Conservation (phyloP, 768 basidiomycete species). For the Paxillus involutus region DNA sequence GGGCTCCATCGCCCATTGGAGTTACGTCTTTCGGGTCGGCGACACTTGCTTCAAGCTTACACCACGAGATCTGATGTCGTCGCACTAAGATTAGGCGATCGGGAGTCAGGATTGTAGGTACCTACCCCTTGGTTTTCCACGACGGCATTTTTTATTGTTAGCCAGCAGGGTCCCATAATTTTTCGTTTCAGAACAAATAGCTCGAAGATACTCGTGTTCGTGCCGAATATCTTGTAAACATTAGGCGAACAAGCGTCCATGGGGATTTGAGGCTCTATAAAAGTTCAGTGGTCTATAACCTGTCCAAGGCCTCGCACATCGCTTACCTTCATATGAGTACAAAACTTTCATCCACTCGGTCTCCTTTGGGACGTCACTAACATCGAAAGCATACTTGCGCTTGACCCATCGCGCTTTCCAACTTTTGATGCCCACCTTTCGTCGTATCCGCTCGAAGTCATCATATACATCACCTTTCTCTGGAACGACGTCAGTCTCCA, state of each 20-base stretch:
- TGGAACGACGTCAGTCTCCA: slow-evolving; percentile 77
- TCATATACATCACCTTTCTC: slow-evolving; percentile 67
- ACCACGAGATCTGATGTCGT: slow-evolving; percentile 85
- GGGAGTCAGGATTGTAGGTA: not conserved
- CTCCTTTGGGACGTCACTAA: slow-evolving; percentile 69
- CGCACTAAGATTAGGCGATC: not conserved
- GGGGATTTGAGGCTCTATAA: slow-evolving; percentile 51
- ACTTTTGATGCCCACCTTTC: slow-evolving; percentile 67
- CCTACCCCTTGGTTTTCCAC: slow-evolving; percentile 81
- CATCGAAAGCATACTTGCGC: slow-evolving; percentile 88
- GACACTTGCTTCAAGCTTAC: slow-evolving; percentile 86
- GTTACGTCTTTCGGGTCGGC: slow-evolving; percentile 86
- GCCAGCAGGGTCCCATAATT: slow-evolving; percentile 99
- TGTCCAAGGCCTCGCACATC: not conserved
- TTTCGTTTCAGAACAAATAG: slow-evolving; percentile 91
- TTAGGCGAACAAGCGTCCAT: slow-evolving; percentile 74
- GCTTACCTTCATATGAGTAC: slow-evolving; percentile 82
- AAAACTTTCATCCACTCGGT: slow-evolving; percentile 94
- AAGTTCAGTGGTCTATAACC: not conserved
- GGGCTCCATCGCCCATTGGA: slow-evolving; percentile 74
- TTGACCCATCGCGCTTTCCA: slow-evolving; percentile 86
- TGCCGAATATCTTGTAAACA: slow-evolving; percentile 86
- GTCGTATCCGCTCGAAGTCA: slow-evolving; percentile 81
- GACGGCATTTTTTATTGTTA: slow-evolving; percentile 74
- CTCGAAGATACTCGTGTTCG: slow-evolving; percentile 92